phyloP scores from a whole-genome alignment of 306 rosid species.

The Vicia faba region DNA sequence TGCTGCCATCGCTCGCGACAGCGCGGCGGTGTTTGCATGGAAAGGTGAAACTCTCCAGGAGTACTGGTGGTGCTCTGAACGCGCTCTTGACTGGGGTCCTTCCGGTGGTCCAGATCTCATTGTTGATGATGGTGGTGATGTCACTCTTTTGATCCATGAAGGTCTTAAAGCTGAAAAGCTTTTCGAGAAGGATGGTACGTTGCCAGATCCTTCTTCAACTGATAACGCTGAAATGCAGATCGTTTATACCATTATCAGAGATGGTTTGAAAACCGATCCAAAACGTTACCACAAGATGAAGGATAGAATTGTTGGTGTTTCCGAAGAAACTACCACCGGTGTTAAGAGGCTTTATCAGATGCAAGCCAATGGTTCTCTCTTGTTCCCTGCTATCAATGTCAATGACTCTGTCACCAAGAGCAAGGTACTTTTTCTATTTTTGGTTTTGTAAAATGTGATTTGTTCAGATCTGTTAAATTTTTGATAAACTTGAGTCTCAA shows the following conservation, averaged over 20 bases:
- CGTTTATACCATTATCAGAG: slow-evolving; percentile 69
- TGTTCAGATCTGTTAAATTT: not conserved
- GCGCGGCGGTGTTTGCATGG: slow-evolving; percentile 94
- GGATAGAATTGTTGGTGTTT: slow-evolving; percentile 83
- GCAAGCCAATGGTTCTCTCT: slow-evolving; percentile 69
- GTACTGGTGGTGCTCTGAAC: slow-evolving; percentile 99
- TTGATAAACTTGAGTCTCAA: not conserved
- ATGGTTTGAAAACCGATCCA: slow-evolving; percentile 80
- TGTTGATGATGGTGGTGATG: slow-evolving; percentile 94
- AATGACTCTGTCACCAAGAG: slow-evolving; percentile 98
- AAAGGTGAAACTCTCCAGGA: slow-evolving; percentile 96
- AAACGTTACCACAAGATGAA: slow-evolving; percentile 91
- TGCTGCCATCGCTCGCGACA: slow-evolving; percentile 87
- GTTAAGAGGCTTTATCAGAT: slow-evolving; percentile 98
- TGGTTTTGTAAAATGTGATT: slow-evolving; percentile 17
- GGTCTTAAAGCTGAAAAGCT: slow-evolving; percentile 87
- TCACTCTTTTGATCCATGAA: slow-evolving; percentile 80
- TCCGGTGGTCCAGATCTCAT: slow-evolving; percentile 89
- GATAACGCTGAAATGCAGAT: slow-evolving; percentile 86
- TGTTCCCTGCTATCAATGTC: slow-evolving; percentile 96
- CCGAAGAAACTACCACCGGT: slow-evolving; percentile 97
- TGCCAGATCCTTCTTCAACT: slow-evolving; percentile 73
- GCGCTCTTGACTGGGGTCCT: slow-evolving; percentile 91
- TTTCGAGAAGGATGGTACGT: slow-evolving; percentile 54
- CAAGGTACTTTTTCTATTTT: slow-evolving; percentile 55